Evolutionary conservation across 2,329 filamentous ascomycete species (phyloP).

Genomic region (Spiromastix sp.): DNA sequence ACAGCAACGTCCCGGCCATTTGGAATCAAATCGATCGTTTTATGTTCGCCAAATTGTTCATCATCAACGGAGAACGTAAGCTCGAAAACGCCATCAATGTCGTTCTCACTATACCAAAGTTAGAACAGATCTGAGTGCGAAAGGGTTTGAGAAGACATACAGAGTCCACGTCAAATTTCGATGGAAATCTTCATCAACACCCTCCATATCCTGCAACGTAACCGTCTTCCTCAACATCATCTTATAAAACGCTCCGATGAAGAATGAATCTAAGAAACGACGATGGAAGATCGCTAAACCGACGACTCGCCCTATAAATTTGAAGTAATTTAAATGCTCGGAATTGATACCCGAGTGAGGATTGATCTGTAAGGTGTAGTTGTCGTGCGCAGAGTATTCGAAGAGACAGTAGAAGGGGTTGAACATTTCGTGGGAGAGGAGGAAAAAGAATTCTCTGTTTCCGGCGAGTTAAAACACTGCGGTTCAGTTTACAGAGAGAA

Average conservation of each 20-base stretch:
- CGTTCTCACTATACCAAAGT: slow-evolving; percentile 57
- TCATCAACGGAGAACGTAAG: slow-evolving; percentile 96
- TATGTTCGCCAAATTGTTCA: slow-evolving; percentile 89
- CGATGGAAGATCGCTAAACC: slow-evolving; percentile 96
- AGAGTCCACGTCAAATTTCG: slow-evolving; percentile 94
- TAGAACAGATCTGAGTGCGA: no score
- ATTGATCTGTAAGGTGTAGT: slow-evolving; percentile 99
- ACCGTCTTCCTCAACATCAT: slow-evolving; percentile 97
- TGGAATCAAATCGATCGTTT: slow-evolving; percentile 87
- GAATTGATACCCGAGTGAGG: slow-evolving; percentile 98
- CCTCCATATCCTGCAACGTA: slow-evolving; percentile 89
- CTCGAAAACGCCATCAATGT: slow-evolving; percentile 89
- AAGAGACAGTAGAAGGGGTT: slow-evolving; percentile 99
- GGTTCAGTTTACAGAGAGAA: background rate
- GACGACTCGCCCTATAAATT: slow-evolving; percentile 96
- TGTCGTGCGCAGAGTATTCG: slow-evolving; percentile 98
- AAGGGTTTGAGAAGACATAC: slow-evolving; percentile 39
- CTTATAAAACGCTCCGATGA: slow-evolving; percentile 98
- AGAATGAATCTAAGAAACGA: slow-evolving; percentile 95
- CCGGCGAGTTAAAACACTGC: slow-evolving; percentile 5
- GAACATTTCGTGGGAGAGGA: slow-evolving; percentile 99
- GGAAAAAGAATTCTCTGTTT: slow-evolving; percentile 90
- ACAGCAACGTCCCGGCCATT: slow-evolving; percentile 86
- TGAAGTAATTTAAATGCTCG: slow-evolving; percentile 99
- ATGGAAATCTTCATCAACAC: slow-evolving; percentile 96